A percentile compares a stretch with the other conserved stretches of the same genome.
phyloP scores from a whole-genome alignment of 257 asterid species.

The Hygrophila difformis region DNA sequence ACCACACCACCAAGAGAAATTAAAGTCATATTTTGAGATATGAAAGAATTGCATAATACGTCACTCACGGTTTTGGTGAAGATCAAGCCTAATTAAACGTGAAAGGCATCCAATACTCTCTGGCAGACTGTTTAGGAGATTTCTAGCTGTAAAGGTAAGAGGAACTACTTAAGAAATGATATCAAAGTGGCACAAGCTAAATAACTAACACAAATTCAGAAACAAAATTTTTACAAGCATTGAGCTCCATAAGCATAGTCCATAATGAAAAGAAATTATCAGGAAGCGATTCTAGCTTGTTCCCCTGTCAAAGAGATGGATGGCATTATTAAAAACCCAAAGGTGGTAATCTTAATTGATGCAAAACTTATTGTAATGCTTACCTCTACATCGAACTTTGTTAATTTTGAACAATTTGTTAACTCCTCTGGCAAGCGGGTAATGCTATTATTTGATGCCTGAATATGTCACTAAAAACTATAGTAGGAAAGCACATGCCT shows the following conservation, averaged over 20 bases:
- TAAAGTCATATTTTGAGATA: not conserved
- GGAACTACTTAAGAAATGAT: conserved; percentile 19
- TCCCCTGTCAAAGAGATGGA: conserved; percentile 54
- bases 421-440: conserved; percentile 85
- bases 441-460: conserved; percentile 86
- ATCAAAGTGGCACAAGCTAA: conserved; percentile 13
- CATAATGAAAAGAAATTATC: conserved; percentile 64
- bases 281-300: conserved; percentile 56
- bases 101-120: conserved; percentile 78
- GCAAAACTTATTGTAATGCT: conserved; percentile 5
- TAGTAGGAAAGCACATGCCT: conserved; percentile 11
- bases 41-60: conserved; percentile 1
- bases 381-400: conserved; percentile 84
- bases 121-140: conserved; percentile 56
- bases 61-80: conserved; percentile 86
- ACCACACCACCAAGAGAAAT: conserved; percentile 3
- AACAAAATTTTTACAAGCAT: conserved; percentile 57
- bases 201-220: conserved; percentile 16
- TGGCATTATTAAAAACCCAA: conserved; percentile 9
- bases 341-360: conserved; percentile 4
- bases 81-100: conserved; percentile 75
- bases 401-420: conserved; percentile 62
- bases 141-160: conserved; percentile 51
- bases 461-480: conserved; percentile 25
- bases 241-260: conserved; percentile 72